These are phyloP conservation scores for Thelonectria discophora DNA, from an alignment of 2,329 filamentous ascomycete genomes.

Conservation along the genomic window DNA sequence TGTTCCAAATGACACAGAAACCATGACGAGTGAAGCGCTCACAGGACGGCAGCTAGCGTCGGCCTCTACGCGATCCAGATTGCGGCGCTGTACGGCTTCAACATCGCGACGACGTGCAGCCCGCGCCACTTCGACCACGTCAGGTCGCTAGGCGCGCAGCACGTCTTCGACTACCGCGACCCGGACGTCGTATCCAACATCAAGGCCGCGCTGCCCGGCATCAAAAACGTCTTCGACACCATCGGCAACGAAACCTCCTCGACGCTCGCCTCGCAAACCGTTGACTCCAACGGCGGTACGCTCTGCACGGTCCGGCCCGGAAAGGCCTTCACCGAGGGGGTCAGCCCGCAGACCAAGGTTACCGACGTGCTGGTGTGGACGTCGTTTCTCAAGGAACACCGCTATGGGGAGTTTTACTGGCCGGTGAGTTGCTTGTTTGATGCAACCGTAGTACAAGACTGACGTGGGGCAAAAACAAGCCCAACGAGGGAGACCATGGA, in stretches of 20 bases:
- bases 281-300: conserved; percentile 39
- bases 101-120: conserved; percentile 49
- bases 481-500: conserved; percentile 48
- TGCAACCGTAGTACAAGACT: conserved; percentile 1
- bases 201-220: conserved; percentile 41
- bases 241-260: conserved; percentile 53
- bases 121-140: conserved; percentile 45
- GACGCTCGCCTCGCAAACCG: conserved; percentile 42
- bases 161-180: conserved; percentile 53
- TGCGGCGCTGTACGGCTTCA: conserved; percentile 45
- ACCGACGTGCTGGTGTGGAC: conserved; percentile 56
- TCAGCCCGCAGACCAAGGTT: conserved; percentile 46
- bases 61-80: conserved; percentile 51
- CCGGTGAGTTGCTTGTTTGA: conserved; percentile 43
- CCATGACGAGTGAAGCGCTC: not conserved
- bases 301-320: conserved; percentile 55
- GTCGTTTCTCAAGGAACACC: conserved; percentile 51
- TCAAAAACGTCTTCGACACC: conserved; percentile 53
- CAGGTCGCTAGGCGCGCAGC: conserved; percentile 44
- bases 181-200: conserved; percentile 48
- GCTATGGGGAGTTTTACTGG: conserved; percentile 48
- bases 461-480: conserved; percentile 38
- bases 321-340: conserved; percentile 50
- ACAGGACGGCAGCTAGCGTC: conserved; percentile 46
- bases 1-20: conserved; percentile 22